A percentile compares a stretch with the other conserved stretches of the same genome.
phyloP scores from a whole-genome alignment of 164 flowering plant genomes.

The Akebia trifoliata region DNA sequence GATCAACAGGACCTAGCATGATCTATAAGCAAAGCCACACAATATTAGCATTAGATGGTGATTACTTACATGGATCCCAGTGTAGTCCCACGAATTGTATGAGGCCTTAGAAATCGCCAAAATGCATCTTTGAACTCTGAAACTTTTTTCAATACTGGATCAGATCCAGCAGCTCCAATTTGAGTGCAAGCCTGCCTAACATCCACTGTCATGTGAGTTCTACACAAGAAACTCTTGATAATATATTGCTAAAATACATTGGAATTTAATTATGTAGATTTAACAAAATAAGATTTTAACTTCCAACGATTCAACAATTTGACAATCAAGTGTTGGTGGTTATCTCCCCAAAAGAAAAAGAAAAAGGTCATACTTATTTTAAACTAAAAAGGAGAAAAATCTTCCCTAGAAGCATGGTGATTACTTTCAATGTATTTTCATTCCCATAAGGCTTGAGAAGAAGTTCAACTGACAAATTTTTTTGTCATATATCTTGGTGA shows the following conservation, averaged over 20 bases:
- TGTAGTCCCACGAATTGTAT: conserved; percentile 94
- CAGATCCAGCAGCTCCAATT: conserved; percentile 75
- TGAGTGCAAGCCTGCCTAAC: conserved; percentile 62
- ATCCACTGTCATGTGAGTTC: conserved; percentile 9
- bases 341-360: background rate
- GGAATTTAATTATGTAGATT: background rate
- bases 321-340: background rate
- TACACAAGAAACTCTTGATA: conserved; percentile 3
- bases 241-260: background rate
- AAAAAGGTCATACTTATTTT: background rate
- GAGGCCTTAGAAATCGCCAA: conserved; percentile 97
- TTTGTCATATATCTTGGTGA: no score
- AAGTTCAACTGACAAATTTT: no score
- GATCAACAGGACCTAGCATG: background rate
- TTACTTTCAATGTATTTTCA: no score
- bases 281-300: background rate
- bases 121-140: conserved; percentile 67
- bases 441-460: no score
- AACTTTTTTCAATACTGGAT: conserved; percentile 48
- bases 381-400: background rate
- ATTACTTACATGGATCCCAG: conserved; percentile 71
- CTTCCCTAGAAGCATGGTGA: background rate
- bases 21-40: background rate
- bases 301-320: background rate
- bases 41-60: no score